phyloP scores from a whole-genome alignment of 805 yeast genomes.

The Debaryomyces tyrocola region DNA sequence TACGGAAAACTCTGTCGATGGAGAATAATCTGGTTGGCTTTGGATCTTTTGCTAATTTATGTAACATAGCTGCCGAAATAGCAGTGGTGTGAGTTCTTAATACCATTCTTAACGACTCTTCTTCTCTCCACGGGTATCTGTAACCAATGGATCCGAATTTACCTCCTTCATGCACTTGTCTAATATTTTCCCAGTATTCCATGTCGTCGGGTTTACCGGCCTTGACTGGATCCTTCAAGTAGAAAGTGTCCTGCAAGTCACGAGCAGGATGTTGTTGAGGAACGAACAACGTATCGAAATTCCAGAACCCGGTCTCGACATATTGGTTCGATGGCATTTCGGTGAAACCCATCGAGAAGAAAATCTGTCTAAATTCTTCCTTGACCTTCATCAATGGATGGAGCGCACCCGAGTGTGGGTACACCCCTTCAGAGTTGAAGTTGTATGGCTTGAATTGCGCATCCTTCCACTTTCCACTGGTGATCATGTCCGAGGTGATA shows the following conservation, averaged over 20 bases:
- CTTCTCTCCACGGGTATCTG: conserved; percentile 95
- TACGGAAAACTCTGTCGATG: conserved; percentile 97
- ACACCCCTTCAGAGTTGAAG: conserved; percentile 91
- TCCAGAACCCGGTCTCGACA: conserved; percentile 99
- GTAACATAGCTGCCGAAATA: conserved; percentile 83
- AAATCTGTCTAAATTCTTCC: conserved; percentile 96
- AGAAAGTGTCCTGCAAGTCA: conserved; percentile 97
- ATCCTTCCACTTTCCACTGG: conserved; percentile 76
- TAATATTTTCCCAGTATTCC: conserved; percentile 73
- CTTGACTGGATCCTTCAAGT: conserved; percentile 84
- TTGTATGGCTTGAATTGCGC: conserved; percentile 92
- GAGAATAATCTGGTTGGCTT: conserved; percentile 90
- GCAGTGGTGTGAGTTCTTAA: conserved; percentile 98
- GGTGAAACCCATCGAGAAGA: conserved; percentile 96
- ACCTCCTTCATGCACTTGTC: conserved; percentile 84
- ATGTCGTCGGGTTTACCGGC: conserved; percentile 85
- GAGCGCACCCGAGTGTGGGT: conserved; percentile 85
- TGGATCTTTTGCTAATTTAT: conserved; percentile 83
- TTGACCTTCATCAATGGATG: conserved; percentile 97
- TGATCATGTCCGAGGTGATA: conserved; percentile 89
- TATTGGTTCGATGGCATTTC: conserved; percentile 99
- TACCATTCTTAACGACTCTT: conserved; percentile 87
- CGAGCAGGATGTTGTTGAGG: conserved; percentile 99
- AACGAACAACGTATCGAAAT: conserved; percentile 91
- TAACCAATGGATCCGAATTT: conserved; percentile 95